Conservation (phyloP, 2,329 filamentous ascomycete genomes). For the Phoma herbarum region DNA sequence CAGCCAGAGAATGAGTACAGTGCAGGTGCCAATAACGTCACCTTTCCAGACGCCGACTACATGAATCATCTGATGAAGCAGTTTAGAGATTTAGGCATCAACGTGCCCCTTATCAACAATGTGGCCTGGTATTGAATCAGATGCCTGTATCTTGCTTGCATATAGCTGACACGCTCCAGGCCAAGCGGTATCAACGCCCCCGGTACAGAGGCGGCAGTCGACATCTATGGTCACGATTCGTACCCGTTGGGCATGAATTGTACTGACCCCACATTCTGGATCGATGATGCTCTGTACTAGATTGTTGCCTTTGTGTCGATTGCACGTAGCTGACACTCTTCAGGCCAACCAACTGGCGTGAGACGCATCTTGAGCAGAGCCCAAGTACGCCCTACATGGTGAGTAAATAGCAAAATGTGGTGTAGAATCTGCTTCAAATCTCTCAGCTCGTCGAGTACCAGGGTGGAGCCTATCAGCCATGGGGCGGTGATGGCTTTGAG, state of each 20-base stretch:
- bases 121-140: too few species aligned
- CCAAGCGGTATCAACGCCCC: slow-evolving; percentile 68
- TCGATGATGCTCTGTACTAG: slow-evolving; percentile 59
- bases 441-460: slow-evolving; percentile 69
- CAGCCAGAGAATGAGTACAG: slow-evolving; percentile 85
- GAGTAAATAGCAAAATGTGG: too few species aligned
- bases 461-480: slow-evolving; percentile 74
- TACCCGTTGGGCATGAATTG: slow-evolving; percentile 70
- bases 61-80: slow-evolving; percentile 75
- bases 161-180: too few species aligned
- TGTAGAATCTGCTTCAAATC: too few species aligned
- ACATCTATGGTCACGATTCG: slow-evolving; percentile 71
- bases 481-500: slow-evolving; percentile 74
- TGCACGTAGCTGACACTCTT: too few species aligned
- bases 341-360: slow-evolving; percentile 64
- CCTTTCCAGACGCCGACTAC: slow-evolving; percentile 71
- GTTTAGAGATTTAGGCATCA: slow-evolving; percentile 70
- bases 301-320: too few species aligned
- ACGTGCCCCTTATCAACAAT: slow-evolving; percentile 77
- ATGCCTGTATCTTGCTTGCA: too few species aligned
- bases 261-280: slow-evolving; percentile 68
- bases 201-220: slow-evolving; percentile 63
- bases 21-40: slow-evolving; percentile 55
- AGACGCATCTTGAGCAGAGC: slow-evolving; percentile 65
- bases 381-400: slow-evolving; percentile 71